phyloP scores from a whole-genome alignment of 495 filamentous ascomycete genomes.

The Penicilliopsis zonata region DNA sequence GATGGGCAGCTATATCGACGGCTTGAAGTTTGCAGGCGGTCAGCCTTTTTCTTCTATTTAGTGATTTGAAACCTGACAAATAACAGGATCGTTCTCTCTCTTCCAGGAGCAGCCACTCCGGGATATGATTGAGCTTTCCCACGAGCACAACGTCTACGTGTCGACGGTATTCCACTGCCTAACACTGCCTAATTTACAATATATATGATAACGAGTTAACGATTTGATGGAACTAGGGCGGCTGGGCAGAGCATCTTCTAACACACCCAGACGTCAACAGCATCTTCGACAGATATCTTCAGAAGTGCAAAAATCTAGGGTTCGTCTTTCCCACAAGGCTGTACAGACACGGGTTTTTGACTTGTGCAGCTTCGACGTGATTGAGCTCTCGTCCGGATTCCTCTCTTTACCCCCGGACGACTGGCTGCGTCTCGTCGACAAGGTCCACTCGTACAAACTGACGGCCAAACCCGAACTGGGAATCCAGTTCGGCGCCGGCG shows the following conservation, averaged over 20 bases:
- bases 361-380: slow-evolving; percentile 35
- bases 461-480: slow-evolving; percentile 48
- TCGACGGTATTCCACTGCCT: slow-evolving; percentile 27
- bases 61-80: background rate
- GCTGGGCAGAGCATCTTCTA: slow-evolving; percentile 45
- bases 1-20: slow-evolving; percentile 43
- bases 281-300: slow-evolving; percentile 40
- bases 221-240: slow-evolving; percentile 26
- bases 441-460: slow-evolving; percentile 37
- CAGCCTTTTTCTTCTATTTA: background rate
- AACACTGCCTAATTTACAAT: background rate
- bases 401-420: slow-evolving; percentile 41
- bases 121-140: slow-evolving; percentile 41
- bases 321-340: slow-evolving; percentile 5
- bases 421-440: slow-evolving; percentile 44
- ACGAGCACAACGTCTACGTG: slow-evolving; percentile 40
- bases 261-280: slow-evolving; percentile 28
- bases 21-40: slow-evolving; percentile 47
- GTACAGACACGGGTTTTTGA: background rate
- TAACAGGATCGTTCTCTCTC: slow-evolving; percentile 37
- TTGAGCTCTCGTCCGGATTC: slow-evolving; percentile 44
- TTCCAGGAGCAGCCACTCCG: slow-evolving; percentile 34
- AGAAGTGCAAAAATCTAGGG: slow-evolving; percentile 39
- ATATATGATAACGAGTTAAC: background rate
- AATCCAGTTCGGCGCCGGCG: slow-evolving; percentile 49